These are phyloP conservation scores for Arxiozyma slooffiae DNA, from an alignment of 1,139 yeast genomes.

Conservation along the genomic window DNA sequence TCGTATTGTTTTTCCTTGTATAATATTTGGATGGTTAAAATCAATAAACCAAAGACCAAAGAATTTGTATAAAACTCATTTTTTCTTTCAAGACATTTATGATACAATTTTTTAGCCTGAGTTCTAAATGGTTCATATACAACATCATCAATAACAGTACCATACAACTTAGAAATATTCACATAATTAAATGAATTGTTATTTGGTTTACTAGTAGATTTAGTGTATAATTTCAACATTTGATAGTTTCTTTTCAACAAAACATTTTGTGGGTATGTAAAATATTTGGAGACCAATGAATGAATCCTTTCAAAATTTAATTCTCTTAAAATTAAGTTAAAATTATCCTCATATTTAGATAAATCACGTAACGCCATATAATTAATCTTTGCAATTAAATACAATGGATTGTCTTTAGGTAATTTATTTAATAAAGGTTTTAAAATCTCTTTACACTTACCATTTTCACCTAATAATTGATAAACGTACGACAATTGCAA, in stretches of 20 bases:
- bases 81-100: constrained; percentile 11
- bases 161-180: constrained; percentile 16
- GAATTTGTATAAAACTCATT: constrained; percentile 17
- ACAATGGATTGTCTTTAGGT: constrained; percentile 21
- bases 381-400: constrained; percentile 30
- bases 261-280: constrained; percentile 24
- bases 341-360: constrained; percentile 21
- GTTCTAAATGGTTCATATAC: constrained; percentile 23
- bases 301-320: constrained; percentile 23
- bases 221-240: constrained; percentile 23
- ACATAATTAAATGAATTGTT: constrained; percentile 14
- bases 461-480: constrained; percentile 39
- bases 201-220: constrained; percentile 5
- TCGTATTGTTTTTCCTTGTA: constrained; percentile 23
- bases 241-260: constrained; percentile 15
- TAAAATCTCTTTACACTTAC: constrained; percentile 38
- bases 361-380: constrained; percentile 21
- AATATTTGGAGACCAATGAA: constrained; percentile 16
- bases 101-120: constrained; percentile 25
- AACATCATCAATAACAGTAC: constrained; percentile 20
- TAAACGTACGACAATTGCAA: constrained; percentile 63
- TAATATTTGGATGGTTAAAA: constrained; percentile 23
- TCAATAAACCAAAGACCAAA: constrained; percentile 18
- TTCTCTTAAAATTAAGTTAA: constrained; percentile 29
- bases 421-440: constrained; percentile 23